Percentiles rank a stretch among this genome's conserved stretches.
phyloP scores from a whole-genome alignment of 2,329 filamentous ascomycete genomes.

The Penicillium hesseltinei region DNA sequence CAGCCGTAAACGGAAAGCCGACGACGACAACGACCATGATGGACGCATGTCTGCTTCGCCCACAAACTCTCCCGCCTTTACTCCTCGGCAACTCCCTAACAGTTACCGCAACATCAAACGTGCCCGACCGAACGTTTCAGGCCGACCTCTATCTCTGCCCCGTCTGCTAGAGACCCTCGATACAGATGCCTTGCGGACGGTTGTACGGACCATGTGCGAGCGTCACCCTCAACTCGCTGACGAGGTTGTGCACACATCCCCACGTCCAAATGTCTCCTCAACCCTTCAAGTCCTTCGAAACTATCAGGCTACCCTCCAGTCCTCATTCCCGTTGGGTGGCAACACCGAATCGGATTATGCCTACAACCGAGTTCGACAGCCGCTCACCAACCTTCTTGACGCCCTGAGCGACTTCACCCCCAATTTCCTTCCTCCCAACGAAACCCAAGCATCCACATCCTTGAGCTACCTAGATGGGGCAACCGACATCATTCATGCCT shows the following conservation, averaged over 20 bases:
- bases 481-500: constrained; percentile 82
- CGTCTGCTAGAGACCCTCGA: constrained; percentile 94
- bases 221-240: constrained; percentile 80
- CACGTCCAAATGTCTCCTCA: constrained; percentile 78
- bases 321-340: constrained; percentile 80
- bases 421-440: constrained; percentile 89
- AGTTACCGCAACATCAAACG: constrained; percentile 64
- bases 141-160: constrained; percentile 63
- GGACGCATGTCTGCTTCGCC: constrained; percentile 93
- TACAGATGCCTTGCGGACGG: constrained; percentile 74
- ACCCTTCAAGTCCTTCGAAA: constrained; percentile 76
- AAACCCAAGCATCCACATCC: constrained; percentile 77
- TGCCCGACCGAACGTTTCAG: constrained; percentile 65
- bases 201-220: constrained; percentile 89
- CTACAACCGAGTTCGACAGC: constrained; percentile 86
- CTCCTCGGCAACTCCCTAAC: constrained; percentile 65
- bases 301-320: constrained; percentile 75
- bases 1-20: constrained; percentile 82
- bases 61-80: constrained; percentile 72
- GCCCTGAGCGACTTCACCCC: constrained; percentile 92
- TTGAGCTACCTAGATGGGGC: constrained; percentile 85
- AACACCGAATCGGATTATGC: constrained; percentile 86
- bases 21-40: constrained; percentile 64
- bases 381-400: constrained; percentile 76
- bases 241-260: constrained; percentile 79